phyloP scores from a whole-genome alignment of 2,329 filamentous ascomycete species.

The Fusarium sp. region DNA sequence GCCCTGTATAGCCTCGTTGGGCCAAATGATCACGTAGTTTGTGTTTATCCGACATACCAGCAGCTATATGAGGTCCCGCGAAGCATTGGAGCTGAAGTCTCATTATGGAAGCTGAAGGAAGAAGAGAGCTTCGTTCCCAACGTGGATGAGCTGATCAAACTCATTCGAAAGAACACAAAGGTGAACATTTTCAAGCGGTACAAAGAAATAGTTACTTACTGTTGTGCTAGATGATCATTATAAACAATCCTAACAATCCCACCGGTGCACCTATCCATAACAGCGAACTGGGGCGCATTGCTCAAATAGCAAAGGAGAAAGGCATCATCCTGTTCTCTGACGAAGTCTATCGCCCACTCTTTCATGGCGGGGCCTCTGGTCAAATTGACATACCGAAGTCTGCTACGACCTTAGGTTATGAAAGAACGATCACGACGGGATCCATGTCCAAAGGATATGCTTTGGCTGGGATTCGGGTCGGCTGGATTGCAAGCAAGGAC shows the following conservation, averaged over 20 bases:
- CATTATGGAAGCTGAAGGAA: conserved; percentile 75
- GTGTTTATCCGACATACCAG: conserved; percentile 87
- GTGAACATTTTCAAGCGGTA: conserved; percentile 49
- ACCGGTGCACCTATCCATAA: conserved; percentile 76
- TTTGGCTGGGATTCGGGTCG: conserved; percentile 81
- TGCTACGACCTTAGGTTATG: conserved; percentile 75
- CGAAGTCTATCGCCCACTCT: conserved; percentile 86
- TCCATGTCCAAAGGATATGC: conserved; percentile 89
- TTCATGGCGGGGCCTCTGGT: conserved; percentile 70
- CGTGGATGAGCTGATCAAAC: conserved; percentile 68
- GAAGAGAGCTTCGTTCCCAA: conserved; percentile 74
- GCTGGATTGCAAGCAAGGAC: conserved; percentile 81
- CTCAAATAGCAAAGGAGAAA: conserved; percentile 69
- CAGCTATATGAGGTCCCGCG: conserved; percentile 81
- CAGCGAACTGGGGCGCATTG: conserved; percentile 66
- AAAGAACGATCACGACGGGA: conserved; percentile 75
- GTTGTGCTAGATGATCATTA: conserved; percentile 53
- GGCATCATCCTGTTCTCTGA: conserved; percentile 76
- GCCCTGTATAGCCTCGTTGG: conserved; percentile 76
- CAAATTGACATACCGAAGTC: conserved; percentile 64
- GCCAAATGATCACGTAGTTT: conserved; percentile 83
- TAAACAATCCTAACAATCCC: conserved; percentile 84
- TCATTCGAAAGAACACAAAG: conserved; percentile 77
- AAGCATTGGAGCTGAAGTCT: conserved; percentile 79
- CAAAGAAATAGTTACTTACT: conserved; percentile 3